These are phyloP conservation scores for Fusarium neocosmosporiellum DNA, from an alignment of 2,329 filamentous ascomycete genomes.

Conservation along the genomic window DNA sequence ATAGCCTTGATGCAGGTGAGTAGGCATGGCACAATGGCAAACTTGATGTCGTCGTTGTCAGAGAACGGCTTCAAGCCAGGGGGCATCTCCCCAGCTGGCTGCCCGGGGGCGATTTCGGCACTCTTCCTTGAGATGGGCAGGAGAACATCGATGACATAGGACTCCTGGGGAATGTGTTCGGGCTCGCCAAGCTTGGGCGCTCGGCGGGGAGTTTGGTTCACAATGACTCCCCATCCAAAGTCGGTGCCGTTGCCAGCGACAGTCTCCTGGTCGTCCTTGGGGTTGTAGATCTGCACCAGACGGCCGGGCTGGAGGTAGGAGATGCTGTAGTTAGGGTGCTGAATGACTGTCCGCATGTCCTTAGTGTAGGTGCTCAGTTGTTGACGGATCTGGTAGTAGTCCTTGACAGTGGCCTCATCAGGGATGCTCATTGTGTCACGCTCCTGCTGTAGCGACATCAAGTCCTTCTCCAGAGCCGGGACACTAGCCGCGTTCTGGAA, in stretches of 20 bases:
- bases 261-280: constrained; percentile 57
- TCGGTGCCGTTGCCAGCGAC: constrained; percentile 61
- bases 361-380: constrained; percentile 85
- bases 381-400: constrained; percentile 91
- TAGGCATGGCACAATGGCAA: constrained; percentile 76
- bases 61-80: constrained; percentile 65
- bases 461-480: constrained; percentile 82
- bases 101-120: constrained; percentile 55
- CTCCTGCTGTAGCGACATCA: constrained; percentile 81
- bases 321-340: constrained; percentile 87
- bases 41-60: constrained; percentile 46
- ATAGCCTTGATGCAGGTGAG: constrained; percentile 88
- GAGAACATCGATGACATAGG: constrained; percentile 85
- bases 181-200: constrained; percentile 74
- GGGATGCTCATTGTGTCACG: constrained; percentile 79
- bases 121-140: constrained; percentile 68
- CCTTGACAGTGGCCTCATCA: constrained; percentile 89
- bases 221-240: constrained; percentile 94
- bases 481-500: constrained; percentile 96
- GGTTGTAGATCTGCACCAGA: constrained; percentile 85
- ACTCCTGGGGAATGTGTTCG: constrained; percentile 78
- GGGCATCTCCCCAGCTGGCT: constrained; percentile 60
- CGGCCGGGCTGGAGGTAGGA: constrained; percentile 90
- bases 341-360: constrained; percentile 92
- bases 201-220: constrained; percentile 76